Conservation (phyloP, 768 basidiomycete species). For the Podaxis sp. region DNA sequence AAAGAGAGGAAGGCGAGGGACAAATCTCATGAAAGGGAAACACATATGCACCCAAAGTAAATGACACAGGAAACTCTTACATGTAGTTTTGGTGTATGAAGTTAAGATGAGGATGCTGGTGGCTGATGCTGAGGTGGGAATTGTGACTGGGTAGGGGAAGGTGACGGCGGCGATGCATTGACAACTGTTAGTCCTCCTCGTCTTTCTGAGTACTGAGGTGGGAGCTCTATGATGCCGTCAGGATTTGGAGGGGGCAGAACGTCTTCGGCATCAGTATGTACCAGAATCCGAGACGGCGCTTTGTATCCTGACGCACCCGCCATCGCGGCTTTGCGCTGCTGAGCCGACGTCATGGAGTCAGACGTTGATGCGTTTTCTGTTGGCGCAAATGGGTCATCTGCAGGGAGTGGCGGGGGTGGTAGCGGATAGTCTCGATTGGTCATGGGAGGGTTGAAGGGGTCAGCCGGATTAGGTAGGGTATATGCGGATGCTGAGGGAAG, state of each 20-base stretch:
- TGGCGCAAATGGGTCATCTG: conserved; percentile 15
- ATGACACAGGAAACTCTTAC: neutral
- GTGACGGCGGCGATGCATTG: conserved; percentile 8
- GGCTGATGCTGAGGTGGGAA: neutral
- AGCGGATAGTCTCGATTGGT: conserved; percentile 7
- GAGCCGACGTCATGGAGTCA: conserved; percentile 32
- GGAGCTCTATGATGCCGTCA: conserved; percentile 67
- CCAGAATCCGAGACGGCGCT: conserved; percentile 51
- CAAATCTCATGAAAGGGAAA: neutral
- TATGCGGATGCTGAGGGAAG: conserved; percentile 20
- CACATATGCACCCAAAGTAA: neutral
- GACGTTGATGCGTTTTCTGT: conserved; percentile 22
- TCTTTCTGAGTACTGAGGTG: conserved; percentile 67
- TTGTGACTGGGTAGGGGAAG: neutral
- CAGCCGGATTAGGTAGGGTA: conserved; percentile 22
- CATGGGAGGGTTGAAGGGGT: conserved; percentile 16
- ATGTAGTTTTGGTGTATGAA: neutral
- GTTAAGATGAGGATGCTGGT: neutral
- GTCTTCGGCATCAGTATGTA: conserved; percentile 74
- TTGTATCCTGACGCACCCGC: conserved; percentile 44
- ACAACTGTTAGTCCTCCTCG: conserved; percentile 31
- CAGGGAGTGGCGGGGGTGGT: neutral
- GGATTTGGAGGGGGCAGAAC: conserved; percentile 38
- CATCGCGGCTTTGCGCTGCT: conserved; percentile 55
- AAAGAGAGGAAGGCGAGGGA: neutral